Evolutionary conservation across 1,284 basidiomycete genomes (phyloP).

Genomic region (Cutaneotrichosporon curvatum): DNA sequence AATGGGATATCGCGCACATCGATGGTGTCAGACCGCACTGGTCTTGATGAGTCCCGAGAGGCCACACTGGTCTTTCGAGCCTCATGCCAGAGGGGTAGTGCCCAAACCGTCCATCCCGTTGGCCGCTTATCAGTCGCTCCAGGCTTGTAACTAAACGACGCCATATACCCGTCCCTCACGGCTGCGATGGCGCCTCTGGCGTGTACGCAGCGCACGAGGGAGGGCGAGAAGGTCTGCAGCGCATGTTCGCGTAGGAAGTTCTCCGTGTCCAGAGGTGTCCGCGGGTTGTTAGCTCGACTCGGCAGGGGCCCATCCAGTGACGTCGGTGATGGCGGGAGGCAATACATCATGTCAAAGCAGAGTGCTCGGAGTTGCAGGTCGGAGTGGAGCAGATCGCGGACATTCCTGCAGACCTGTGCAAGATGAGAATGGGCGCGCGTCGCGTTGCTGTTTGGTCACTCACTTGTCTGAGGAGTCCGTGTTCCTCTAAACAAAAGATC

Average conservation of each 20-base stretch:
- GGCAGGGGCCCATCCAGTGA: slow-evolving; percentile 2
- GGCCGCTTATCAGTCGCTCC: background rate
- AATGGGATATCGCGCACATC: background rate
- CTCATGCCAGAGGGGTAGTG: slow-evolving; percentile 2
- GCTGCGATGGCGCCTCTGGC: background rate
- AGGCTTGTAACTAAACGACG: background rate
- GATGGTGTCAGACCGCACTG: background rate
- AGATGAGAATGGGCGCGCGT: too few relatives aligned
- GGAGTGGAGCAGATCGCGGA: background rate
- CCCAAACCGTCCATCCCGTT: slow-evolving; percentile 7
- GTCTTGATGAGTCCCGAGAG: background rate
- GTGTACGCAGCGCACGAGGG: slow-evolving; percentile 4
- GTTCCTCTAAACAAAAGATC: background rate
- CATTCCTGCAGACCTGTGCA: slow-evolving; percentile 3
- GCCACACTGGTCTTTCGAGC: background rate
- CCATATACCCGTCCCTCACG: slow-evolving; percentile 7
- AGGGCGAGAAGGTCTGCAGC: background rate
- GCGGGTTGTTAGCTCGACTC: background rate
- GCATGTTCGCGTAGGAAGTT: slow-evolving; percentile 5
- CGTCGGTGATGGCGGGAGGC: background rate
- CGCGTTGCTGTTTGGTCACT: too few relatives aligned
- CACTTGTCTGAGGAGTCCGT: background rate
- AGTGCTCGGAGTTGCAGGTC: background rate
- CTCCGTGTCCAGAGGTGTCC: background rate
- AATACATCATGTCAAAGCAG: background rate